Conservation (phyloP, 2,329 filamentous ascomycete genomes). For the Cordyceps cateniannulata region DNA sequence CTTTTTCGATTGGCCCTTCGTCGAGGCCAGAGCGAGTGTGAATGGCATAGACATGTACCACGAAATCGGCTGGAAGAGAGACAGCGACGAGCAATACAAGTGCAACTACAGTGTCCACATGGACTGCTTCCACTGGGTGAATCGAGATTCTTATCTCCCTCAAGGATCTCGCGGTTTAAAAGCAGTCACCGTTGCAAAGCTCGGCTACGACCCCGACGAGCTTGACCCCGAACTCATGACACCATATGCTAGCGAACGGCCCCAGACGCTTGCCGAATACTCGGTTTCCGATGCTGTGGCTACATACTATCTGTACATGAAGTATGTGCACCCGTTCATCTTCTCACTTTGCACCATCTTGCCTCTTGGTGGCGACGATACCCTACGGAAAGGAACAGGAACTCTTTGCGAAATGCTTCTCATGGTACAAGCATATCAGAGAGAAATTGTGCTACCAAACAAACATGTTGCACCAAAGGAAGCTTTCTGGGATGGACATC, state of each 20-base stretch:
- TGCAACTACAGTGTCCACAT: constrained; percentile 95
- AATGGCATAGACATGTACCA: constrained; percentile 99
- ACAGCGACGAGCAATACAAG: constrained; percentile 92
- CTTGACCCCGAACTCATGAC: constrained; percentile 97
- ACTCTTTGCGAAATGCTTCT: constrained; percentile 99
- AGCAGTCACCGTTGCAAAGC: constrained; percentile 93
- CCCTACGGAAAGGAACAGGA: constrained; percentile 89
- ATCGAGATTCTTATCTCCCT: constrained; percentile 93
- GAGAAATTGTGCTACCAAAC: constrained; percentile 88
- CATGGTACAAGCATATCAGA: constrained; percentile 95
- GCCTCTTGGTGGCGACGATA: constrained; percentile 86
- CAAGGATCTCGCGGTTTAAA: constrained; percentile 97
- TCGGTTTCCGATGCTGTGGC: constrained; percentile 98
- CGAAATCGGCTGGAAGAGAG: constrained; percentile 95
- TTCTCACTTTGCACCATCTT: constrained; percentile 98
- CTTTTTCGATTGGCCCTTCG: constrained; percentile 99
- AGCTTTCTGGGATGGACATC: constrained; percentile 91
- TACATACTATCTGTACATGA: constrained; percentile 99
- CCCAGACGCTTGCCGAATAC: constrained; percentile 93
- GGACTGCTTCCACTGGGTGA: constrained; percentile 99
- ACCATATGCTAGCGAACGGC: constrained; percentile 79
- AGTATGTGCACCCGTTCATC: constrained; percentile 99
- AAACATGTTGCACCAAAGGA: constrained; percentile 90
- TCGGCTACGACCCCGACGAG: constrained; percentile 97
- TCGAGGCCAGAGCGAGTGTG: constrained; percentile 86